Evolutionary conservation across 2,329 filamentous ascomycete genomes (phyloP).

Genomic region (Chaetomium sp.): DNA sequence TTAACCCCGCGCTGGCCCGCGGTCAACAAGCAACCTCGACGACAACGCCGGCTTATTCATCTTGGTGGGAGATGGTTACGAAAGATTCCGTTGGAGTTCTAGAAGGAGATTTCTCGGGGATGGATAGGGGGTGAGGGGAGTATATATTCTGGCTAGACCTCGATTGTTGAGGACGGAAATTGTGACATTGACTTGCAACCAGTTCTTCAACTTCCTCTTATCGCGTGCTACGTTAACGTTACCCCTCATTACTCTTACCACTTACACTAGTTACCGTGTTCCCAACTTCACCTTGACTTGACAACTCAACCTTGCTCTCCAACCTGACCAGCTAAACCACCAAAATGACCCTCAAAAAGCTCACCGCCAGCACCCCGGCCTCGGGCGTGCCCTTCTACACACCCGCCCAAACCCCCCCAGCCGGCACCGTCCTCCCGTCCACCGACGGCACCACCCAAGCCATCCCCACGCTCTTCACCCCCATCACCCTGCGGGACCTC

Average conservation of each 20-base stretch:
- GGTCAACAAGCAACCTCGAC: too few relatives aligned
- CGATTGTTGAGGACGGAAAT: too few relatives aligned
- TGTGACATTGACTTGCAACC: too few relatives aligned
- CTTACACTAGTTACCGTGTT: background rate
- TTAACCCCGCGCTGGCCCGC: too few relatives aligned
- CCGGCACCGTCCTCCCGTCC: slow-evolving; percentile 38
- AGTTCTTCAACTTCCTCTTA: too few relatives aligned
- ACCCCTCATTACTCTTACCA: background rate
- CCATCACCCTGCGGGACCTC: slow-evolving; percentile 47
- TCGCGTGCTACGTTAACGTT: too few relatives aligned
- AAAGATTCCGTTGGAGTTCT: too few relatives aligned
- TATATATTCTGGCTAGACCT: background rate
- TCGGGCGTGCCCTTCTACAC: slow-evolving; percentile 46
- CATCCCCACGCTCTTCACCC: slow-evolving; percentile 50
- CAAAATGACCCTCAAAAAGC: slow-evolving; percentile 23
- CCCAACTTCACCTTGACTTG: background rate
- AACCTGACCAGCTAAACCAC: background rate
- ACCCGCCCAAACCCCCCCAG: slow-evolving; percentile 45
- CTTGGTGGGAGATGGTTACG: too few relatives aligned
- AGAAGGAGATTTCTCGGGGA: too few relatives aligned
- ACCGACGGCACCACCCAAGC: slow-evolving; percentile 23
- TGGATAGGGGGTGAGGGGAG: background rate
- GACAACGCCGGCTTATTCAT: background rate
- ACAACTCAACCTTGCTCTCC: background rate
- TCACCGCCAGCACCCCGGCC: slow-evolving; percentile 34